Evolutionary conservation across 148 eudicot species (phyloP), one percentile per base, ranked within the genome.

Genomic region (Cornus florida): DNA sequence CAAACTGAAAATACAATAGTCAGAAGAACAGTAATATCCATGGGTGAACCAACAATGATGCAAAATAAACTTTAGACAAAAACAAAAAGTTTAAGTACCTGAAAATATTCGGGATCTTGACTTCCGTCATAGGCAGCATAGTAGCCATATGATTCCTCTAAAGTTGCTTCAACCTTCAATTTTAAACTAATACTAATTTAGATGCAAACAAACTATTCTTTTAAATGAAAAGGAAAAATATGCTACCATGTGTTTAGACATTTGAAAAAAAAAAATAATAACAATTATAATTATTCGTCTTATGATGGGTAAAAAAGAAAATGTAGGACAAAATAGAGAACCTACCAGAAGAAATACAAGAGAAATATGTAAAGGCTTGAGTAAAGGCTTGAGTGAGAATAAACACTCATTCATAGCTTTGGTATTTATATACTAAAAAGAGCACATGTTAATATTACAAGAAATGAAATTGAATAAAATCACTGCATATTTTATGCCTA

Each of bases 121-220:
- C 82, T 84, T 64, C 84, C 91, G 67, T 82, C 86, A 70, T 74
- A 70, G 70, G 77, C 87, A 77, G 78, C 59, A 75, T 89, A 89
- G 71, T 85, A 89, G 75, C 74, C 85, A 70, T 75, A 83, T 43
- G 92, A 85, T 80, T 89, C 88, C 79, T 82, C 82, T 32, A 89
- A 67, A 65, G 92, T 75, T 79, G 79, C 67, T 67, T 80, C 67
- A 56, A 85, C 83, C 92, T 89, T 73, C 79, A 81, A 33, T 38
- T 73, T 66, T 50, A 31, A 73, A 67, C 70, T 23, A 73, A 66
- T 14, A 76, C 57, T 74, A 35, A 35, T 35, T 35, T 35, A 35
- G 38, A 35, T 2, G 4, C 38, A 35, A 35, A 35, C 38, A 35
- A 35, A 35, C 5, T 35, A 35, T 35, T 35, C 38, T 35, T 35